These are phyloP conservation scores for Pseudogymnoascus sp. DNA, from an alignment of 2,329 filamentous ascomycete species.

Conservation along the genomic window DNA sequence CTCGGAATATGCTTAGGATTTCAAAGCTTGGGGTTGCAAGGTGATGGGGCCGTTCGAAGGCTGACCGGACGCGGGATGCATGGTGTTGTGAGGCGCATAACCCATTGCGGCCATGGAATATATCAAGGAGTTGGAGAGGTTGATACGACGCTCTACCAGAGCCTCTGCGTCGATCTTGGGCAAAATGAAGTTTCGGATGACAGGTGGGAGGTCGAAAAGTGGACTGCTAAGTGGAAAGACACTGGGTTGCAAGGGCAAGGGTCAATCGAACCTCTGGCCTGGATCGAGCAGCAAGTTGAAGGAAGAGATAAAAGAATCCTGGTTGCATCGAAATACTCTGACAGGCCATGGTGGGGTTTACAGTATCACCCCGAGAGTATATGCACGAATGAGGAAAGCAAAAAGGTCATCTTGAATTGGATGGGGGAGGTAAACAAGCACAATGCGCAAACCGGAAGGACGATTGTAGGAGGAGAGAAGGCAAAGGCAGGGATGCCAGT, in stretches of 20 bases:
- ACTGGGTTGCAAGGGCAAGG: slow-evolving; percentile 18
- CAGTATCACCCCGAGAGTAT: slow-evolving; percentile 67
- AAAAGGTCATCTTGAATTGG: slow-evolving; percentile 51
- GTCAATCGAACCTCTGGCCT: slow-evolving; percentile 26
- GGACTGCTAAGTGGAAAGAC: slow-evolving; percentile 16
- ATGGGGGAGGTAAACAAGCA: slow-evolving; percentile 44
- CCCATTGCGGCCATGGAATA: slow-evolving; percentile 32
- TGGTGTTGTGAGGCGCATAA: slow-evolving; percentile 51
- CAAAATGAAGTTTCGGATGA: slow-evolving; percentile 17
- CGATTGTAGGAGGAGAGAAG: slow-evolving; percentile 9
- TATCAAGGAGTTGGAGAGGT: slow-evolving; percentile 24
- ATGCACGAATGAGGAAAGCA: slow-evolving; percentile 51
- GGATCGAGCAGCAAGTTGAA: slow-evolving; percentile 24
- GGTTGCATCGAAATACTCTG: slow-evolving; percentile 51
- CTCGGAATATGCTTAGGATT: slow-evolving; percentile 70
- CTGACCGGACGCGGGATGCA: slow-evolving; percentile 50
- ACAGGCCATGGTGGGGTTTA: slow-evolving; percentile 57
- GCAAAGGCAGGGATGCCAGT: slow-evolving; percentile 16
- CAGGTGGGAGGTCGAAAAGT: slow-evolving; percentile 20
- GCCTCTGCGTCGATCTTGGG: slow-evolving; percentile 28
- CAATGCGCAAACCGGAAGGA: slow-evolving; percentile 27
- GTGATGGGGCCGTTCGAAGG: slow-evolving; percentile 46
- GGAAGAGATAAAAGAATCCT: slow-evolving; percentile 34
- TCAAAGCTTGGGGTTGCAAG: slow-evolving; percentile 54
- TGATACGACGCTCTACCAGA: slow-evolving; percentile 34